These are phyloP conservation scores for Polymyxa betae DNA, from an alignment of 208 protist genomes.

Conservation along the genomic window DNA sequence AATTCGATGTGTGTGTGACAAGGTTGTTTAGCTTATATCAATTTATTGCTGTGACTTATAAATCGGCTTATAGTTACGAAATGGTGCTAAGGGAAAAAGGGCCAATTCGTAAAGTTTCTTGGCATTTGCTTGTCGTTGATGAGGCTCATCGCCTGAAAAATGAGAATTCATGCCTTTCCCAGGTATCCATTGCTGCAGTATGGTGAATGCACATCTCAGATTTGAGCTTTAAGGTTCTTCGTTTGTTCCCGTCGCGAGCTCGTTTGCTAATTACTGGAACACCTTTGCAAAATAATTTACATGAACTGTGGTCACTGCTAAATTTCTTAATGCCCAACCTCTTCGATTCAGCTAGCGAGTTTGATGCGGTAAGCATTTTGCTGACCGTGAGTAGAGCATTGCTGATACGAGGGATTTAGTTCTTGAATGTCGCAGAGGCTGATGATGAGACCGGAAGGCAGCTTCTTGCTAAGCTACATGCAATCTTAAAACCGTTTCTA, in stretches of 20 bases:
- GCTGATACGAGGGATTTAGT: slow-evolving; percentile 4
- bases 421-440: slow-evolving; percentile 62
- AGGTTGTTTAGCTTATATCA: slow-evolving; percentile 57
- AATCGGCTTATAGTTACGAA: slow-evolving; percentile 81
- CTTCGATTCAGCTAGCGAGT: slow-evolving; percentile 85
- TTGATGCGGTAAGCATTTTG: slow-evolving; percentile 77
- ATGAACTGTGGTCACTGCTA: slow-evolving; percentile 96
- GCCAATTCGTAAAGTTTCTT: slow-evolving; percentile 72
- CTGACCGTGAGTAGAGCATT: neutral
- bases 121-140: slow-evolving; percentile 97
- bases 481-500: slow-evolving; percentile 64
- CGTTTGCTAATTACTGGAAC: slow-evolving; percentile 95
- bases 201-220: neutral
- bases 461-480: slow-evolving; percentile 58
- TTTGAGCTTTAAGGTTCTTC: slow-evolving; percentile 44
- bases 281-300: slow-evolving; percentile 95
- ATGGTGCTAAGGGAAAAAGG: slow-evolving; percentile 85
- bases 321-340: slow-evolving; percentile 94
- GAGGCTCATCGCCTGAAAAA: slow-evolving; percentile 96
- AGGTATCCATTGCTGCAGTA: slow-evolving; percentile 56
- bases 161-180: slow-evolving; percentile 74
- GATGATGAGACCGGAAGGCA: slow-evolving; percentile 1
- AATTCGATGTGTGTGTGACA: slow-evolving; percentile 89
- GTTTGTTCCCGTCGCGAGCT: slow-evolving; percentile 65
- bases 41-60: neutral